Percentiles rank a stretch among this genome's conserved stretches.
These are phyloP conservation scores for Dactylellina leptospora DNA, from an alignment of 2,329 filamentous ascomycete genomes.

Conservation along the genomic window DNA sequence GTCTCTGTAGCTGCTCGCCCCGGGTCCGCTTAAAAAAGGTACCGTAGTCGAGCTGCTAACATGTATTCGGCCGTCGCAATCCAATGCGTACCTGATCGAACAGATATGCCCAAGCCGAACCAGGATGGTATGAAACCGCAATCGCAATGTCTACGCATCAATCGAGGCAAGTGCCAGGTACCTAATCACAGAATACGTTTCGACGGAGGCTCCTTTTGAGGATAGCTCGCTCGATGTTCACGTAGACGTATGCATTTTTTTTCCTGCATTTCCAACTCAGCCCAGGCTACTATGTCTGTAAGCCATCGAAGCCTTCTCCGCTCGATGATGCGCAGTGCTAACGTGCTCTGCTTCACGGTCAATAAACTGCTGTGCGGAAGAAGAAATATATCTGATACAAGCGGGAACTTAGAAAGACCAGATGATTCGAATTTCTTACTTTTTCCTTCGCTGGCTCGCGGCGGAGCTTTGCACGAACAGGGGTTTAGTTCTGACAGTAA, in stretches of 20 bases:
- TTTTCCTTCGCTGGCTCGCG: conserved; percentile 22
- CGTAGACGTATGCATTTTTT: neutral
- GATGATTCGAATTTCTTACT: conserved; percentile 35
- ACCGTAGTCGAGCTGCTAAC: conserved; percentile 44
- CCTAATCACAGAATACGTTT: conserved; percentile 13
- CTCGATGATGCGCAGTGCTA: no score
- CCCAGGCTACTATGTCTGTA: conserved; percentile 25
- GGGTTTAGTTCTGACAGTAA: conserved; percentile 51
- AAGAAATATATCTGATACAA: conserved; percentile 52
- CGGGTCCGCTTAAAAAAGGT: conserved; percentile 49
- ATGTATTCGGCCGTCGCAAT: conserved; percentile 48
- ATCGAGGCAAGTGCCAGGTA: conserved; percentile 34
- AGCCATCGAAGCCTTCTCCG: no score
- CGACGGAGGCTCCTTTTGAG: conserved; percentile 7
- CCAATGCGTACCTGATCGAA: conserved; percentile 49
- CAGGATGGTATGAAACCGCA: conserved; percentile 45
- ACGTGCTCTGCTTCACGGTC: no score
- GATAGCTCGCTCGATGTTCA: no score
- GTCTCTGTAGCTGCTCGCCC: conserved; percentile 12
- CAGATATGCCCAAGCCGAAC: conserved; percentile 40
- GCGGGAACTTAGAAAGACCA: conserved; percentile 44
- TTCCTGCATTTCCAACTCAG: conserved; percentile 4
- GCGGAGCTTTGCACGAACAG: conserved; percentile 36
- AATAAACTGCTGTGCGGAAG: no score
- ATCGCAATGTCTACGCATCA: neutral